A percentile compares a stretch with the other conserved stretches of the same genome.
phyloP scores from a whole-genome alignment of 108 stramenopile species.

The Nitzschia sp. region DNA sequence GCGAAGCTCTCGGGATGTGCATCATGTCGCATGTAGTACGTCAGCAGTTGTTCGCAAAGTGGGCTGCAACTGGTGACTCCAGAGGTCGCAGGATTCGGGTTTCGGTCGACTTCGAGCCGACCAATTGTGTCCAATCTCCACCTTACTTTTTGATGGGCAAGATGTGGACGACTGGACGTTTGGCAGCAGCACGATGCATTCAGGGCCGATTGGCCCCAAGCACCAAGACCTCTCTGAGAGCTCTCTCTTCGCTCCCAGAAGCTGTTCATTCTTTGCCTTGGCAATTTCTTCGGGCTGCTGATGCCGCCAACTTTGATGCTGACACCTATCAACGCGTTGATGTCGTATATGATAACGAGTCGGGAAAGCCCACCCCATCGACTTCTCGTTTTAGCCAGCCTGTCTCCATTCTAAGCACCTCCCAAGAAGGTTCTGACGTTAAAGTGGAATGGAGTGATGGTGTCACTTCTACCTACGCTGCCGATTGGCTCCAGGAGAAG shows the following conservation, averaged over 20 bases:
- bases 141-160: no score
- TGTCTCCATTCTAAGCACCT: conserved; percentile 7
- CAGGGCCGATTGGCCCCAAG: neutral
- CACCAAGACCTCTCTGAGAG: neutral
- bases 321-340: conserved; percentile 67
- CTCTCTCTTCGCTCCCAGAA: neutral
- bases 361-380: conserved; percentile 50
- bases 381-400: neutral
- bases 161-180: no score
- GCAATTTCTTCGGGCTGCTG: conserved; percentile 51
- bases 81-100: no score
- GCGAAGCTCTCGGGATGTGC: no score
- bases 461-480: conserved; percentile 27
- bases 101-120: no score
- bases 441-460: conserved; percentile 44
- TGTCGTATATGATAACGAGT: conserved; percentile 49
- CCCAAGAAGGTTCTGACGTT: conserved; percentile 21
- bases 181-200: no score
- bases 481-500: conserved; percentile 45
- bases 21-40: no score
- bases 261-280: conserved; percentile 32
- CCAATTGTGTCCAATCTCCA: no score
- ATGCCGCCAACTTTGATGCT: conserved; percentile 55
- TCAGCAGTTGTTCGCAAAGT: no score
- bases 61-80: no score